Percentiles rank a stretch among this genome's conserved stretches.
Evolutionary conservation across 2,329 filamentous ascomycete species (phyloP).

Genomic region (Fusarium neocosmosporiellum): DNA sequence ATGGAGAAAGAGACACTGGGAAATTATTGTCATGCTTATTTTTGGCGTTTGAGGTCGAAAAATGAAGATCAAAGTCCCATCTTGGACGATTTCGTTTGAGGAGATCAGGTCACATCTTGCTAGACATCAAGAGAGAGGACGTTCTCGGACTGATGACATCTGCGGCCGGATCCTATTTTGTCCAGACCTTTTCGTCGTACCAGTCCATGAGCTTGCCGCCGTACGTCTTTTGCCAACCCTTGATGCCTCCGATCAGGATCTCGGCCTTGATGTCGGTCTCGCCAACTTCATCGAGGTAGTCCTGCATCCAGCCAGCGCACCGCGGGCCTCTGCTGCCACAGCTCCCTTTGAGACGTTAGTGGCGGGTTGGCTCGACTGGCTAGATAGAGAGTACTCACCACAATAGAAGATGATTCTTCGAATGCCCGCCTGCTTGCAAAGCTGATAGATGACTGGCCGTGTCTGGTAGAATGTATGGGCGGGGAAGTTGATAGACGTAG

Average conservation of each 20-base stretch:
- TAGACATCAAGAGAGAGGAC: constrained; percentile 47
- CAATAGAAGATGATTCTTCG: constrained; percentile 66
- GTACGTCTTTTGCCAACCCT: constrained; percentile 65
- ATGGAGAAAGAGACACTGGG: constrained; percentile 12
- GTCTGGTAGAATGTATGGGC: constrained; percentile 66
- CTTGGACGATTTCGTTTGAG: constrained; percentile 30
- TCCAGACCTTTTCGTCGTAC: constrained; percentile 58
- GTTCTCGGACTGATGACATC: constrained; percentile 7
- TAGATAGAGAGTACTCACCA: constrained; percentile 50
- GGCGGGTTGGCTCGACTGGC: background rate
- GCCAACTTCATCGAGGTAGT: constrained; percentile 61
- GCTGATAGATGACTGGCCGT: constrained; percentile 58
- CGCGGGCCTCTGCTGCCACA: constrained; percentile 62
- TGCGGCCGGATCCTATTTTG: constrained; percentile 33
- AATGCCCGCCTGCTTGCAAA: constrained; percentile 62
- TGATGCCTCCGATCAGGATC: constrained; percentile 64
- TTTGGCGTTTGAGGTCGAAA: constrained; percentile 52
- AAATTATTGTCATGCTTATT: constrained; percentile 39
- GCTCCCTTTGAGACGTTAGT: constrained; percentile 53
- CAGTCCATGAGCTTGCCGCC: constrained; percentile 60
- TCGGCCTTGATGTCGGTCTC: constrained; percentile 57
- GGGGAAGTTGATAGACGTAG: constrained; percentile 67
- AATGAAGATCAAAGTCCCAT: constrained; percentile 36
- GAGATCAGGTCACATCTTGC: constrained; percentile 34
- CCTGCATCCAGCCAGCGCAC: constrained; percentile 67